phyloP scores from a whole-genome alignment of 768 basidiomycete genomes.

The Leucosporidium creatinivorum region DNA sequence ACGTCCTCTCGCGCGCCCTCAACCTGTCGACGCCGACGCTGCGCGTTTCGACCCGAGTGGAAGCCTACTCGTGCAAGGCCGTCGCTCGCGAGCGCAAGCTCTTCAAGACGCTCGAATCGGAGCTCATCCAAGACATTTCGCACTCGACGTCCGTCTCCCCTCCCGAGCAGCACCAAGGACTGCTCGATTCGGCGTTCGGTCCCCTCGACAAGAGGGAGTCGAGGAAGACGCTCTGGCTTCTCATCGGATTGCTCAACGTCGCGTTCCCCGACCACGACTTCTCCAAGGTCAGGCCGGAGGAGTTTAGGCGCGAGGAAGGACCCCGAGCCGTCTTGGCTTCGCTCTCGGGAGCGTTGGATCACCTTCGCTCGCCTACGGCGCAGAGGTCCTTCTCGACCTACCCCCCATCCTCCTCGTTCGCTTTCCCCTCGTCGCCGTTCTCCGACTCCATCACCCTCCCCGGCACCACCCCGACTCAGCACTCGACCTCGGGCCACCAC shows the following conservation, averaged over 20 bases:
- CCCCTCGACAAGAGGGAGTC: conserved; percentile 74
- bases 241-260: conserved; percentile 92
- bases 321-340: conserved; percentile 65
- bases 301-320: conserved; percentile 72
- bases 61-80: conserved; percentile 96
- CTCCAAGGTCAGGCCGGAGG: conserved; percentile 77
- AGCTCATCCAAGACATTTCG: conserved; percentile 68
- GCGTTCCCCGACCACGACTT: conserved; percentile 98
- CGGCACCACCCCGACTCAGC: conserved; percentile 19
- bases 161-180: conserved; percentile 62
- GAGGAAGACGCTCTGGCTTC: conserved; percentile 87
- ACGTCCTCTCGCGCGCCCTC: conserved; percentile 36
- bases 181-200: conserved; percentile 75
- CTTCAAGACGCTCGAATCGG: conserved; percentile 82
- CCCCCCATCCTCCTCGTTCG: conserved; percentile 58
- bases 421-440: conserved; percentile 43
- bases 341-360: conserved; percentile 71
- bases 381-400: conserved; percentile 74
- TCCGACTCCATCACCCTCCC: conserved; percentile 30
- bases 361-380: conserved; percentile 45
- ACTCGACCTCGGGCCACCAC: background rate
- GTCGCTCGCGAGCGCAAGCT: conserved; percentile 94
- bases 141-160: conserved; percentile 57
- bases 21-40: conserved; percentile 29
- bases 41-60: conserved; percentile 48